phyloP scores from a whole-genome alignment of 805 yeast genomes.

The Priceomyces medius region DNA sequence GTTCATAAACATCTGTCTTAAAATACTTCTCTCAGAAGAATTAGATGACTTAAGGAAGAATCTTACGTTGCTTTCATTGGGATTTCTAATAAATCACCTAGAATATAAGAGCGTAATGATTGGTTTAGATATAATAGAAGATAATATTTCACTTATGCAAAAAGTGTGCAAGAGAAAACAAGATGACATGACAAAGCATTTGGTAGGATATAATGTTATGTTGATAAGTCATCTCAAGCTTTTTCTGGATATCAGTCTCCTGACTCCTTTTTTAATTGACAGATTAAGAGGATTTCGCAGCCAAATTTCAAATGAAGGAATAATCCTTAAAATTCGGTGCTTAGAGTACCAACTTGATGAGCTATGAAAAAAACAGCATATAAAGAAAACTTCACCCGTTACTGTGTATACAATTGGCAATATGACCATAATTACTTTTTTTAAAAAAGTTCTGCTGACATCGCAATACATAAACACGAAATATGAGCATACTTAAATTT shows the following conservation, averaged over 20 bases:
- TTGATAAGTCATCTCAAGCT: slow-evolving; percentile 10
- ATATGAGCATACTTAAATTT: no score
- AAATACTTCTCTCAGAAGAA: neutral
- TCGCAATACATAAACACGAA: no score
- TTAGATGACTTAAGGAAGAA: slow-evolving; percentile 1
- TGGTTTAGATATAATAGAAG: slow-evolving; percentile 1
- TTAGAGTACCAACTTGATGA: slow-evolving; percentile 1
- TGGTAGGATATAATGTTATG: slow-evolving; percentile 18
- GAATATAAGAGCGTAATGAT: slow-evolving; percentile 6
- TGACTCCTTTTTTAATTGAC: neutral
- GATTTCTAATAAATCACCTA: slow-evolving; percentile 13
- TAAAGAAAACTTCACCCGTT: neutral
- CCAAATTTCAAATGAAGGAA: slow-evolving; percentile 3
- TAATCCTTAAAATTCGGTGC: slow-evolving; percentile 4
- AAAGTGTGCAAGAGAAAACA: neutral
- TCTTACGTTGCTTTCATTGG: slow-evolving; percentile 12
- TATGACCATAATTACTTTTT: no score
- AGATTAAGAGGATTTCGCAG: slow-evolving; percentile 7
- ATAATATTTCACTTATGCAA: neutral
- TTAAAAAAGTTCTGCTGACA: no score
- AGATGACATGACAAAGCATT: slow-evolving; percentile 11
- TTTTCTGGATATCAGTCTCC: slow-evolving; percentile 6
- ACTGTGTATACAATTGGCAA: no score
- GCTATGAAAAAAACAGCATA: neutral
- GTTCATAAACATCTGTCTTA: slow-evolving; percentile 7